A percentile compares a stretch with the other conserved stretches of the same genome.
These are phyloP conservation scores for Clonostachys sp. DNA, from an alignment of 2,329 filamentous ascomycete genomes.

Conservation along the genomic window DNA sequence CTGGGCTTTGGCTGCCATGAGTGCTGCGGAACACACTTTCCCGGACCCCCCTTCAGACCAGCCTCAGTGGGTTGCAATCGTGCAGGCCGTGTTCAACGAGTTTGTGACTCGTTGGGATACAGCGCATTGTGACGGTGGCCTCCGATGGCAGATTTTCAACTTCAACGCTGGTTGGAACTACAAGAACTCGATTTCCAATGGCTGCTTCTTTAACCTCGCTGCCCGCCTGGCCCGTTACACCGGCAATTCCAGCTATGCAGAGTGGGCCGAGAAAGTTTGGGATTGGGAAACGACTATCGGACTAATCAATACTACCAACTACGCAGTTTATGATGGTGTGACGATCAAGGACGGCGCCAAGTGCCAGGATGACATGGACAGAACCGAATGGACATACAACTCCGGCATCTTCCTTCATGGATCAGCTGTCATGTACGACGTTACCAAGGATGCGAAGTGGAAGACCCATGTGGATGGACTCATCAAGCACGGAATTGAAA, in stretches of 20 bases:
- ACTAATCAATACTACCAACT: slow-evolving; percentile 48
- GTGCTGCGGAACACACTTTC: slow-evolving; percentile 72
- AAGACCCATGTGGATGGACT: slow-evolving; percentile 55
- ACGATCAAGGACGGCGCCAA: slow-evolving; percentile 24
- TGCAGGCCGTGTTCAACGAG: slow-evolving; percentile 76
- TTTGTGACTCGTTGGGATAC: slow-evolving; percentile 69
- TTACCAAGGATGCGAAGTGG: slow-evolving; percentile 50
- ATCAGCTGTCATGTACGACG: slow-evolving; percentile 56
- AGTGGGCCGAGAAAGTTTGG: slow-evolving; percentile 70
- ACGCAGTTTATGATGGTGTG: slow-evolving; percentile 48
- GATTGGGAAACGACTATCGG: slow-evolving; percentile 55
- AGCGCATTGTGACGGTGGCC: slow-evolving; percentile 61
- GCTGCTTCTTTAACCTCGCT: slow-evolving; percentile 65
- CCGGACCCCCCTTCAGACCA: slow-evolving; percentile 58
- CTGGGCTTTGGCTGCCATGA: slow-evolving; percentile 80
- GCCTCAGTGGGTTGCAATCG: slow-evolving; percentile 72
- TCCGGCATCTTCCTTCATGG: slow-evolving; percentile 61
- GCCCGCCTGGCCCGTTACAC: slow-evolving; percentile 75
- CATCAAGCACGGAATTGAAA: slow-evolving; percentile 38
- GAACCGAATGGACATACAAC: slow-evolving; percentile 67
- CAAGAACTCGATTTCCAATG: slow-evolving; percentile 66
- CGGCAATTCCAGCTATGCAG: slow-evolving; percentile 70
- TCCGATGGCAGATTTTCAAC: slow-evolving; percentile 82
- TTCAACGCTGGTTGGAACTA: slow-evolving; percentile 70
- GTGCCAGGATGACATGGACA: slow-evolving; percentile 47